These are phyloP conservation scores for Acer yangbiense DNA, from an alignment of 345 rosid genomes.

Conservation along the genomic window DNA sequence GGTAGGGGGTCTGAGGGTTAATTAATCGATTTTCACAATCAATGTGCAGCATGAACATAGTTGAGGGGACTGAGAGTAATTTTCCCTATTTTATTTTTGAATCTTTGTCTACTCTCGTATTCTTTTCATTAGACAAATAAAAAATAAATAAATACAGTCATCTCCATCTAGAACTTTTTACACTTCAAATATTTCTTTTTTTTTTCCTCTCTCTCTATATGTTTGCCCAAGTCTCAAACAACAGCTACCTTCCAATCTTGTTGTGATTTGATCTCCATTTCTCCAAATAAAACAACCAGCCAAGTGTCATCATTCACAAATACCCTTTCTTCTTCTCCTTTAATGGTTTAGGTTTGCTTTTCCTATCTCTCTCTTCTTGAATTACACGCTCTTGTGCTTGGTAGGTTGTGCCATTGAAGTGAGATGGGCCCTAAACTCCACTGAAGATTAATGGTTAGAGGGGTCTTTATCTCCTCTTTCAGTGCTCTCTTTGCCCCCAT, in stretches of 20 bases:
- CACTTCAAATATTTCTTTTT: background rate
- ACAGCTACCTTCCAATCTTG: constrained; percentile 34
- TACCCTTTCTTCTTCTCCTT: constrained; percentile 19
- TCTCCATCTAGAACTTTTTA: background rate
- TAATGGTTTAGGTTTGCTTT: constrained; percentile 47
- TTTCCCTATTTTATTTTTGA: background rate
- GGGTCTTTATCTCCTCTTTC: constrained; percentile 46
- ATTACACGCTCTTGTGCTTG: constrained; percentile 43
- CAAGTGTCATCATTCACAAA: constrained; percentile 34
- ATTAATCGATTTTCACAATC: too few relatives aligned
- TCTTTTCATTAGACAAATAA: background rate
- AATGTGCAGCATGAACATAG: too few relatives aligned
- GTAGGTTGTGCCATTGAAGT: constrained; percentile 53
- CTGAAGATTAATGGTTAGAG: constrained; percentile 40
- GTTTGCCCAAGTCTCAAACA: constrained; percentile 14
- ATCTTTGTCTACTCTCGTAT: constrained; percentile 17
- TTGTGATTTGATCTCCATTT: constrained; percentile 20
- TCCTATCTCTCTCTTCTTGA: constrained; percentile 22
- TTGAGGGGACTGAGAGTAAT: background rate
- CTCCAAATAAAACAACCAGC: constrained; percentile 27
- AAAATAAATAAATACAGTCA: background rate
- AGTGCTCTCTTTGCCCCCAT: constrained; percentile 41
- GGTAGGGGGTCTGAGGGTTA: too few relatives aligned
- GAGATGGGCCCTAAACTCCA: constrained; percentile 62
- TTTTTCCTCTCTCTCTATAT: background rate